Evolutionary conservation across 768 basidiomycete genomes (phyloP).

Genomic region (Psilocybe cubensis): DNA sequence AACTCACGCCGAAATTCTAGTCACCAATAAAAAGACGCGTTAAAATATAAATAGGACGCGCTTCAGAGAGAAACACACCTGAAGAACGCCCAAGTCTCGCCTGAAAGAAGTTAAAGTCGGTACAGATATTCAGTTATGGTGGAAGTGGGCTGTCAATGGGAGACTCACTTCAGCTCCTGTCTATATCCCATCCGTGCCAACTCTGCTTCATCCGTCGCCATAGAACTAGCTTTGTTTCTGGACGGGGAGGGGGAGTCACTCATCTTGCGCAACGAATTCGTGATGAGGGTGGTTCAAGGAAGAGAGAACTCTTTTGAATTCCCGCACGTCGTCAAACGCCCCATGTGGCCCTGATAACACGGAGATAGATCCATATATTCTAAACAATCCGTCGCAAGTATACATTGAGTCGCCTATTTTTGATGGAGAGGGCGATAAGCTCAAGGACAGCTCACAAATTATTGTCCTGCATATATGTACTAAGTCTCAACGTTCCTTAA

Average conservation of each 20-base stretch:
- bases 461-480: neutral
- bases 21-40: constrained; percentile 11
- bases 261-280: constrained; percentile 8
- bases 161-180: constrained; percentile 63
- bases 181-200: constrained; percentile 74
- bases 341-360: constrained; percentile 16
- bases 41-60: constrained; percentile 5
- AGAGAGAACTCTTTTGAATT: neutral
- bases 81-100: constrained; percentile 64
- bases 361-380: constrained; percentile 10
- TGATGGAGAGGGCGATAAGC: neutral
- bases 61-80: constrained; percentile 40
- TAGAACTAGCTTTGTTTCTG: constrained; percentile 15
- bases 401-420: neutral
- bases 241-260: constrained; percentile 15
- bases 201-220: constrained; percentile 60
- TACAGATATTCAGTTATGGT: neutral
- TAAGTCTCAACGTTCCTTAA: too few relatives aligned
- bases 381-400: neutral
- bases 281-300: neutral
- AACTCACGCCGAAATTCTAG: constrained; percentile 66
- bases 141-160: neutral
- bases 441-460: neutral
- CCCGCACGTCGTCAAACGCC: constrained; percentile 1
- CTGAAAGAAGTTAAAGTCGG: constrained; percentile 29